Evolutionary conservation across 805 yeast species (phyloP), one percentile per base, ranked within the genome.

Genomic region (Priceomyces castillae): DNA sequence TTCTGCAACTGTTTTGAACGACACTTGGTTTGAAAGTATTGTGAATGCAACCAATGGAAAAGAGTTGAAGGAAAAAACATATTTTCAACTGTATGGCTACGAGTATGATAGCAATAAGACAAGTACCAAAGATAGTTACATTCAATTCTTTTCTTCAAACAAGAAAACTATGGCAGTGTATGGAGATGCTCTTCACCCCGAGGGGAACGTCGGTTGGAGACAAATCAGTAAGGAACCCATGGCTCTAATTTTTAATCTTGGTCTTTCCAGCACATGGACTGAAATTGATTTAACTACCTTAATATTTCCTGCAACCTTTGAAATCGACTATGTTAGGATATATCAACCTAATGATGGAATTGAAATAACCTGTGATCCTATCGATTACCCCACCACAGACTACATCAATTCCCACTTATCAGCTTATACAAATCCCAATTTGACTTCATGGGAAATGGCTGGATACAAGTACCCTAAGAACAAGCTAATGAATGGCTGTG

Each of bases 201-300:
- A 86, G 62, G 98, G 99, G 52, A 92, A 92, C 62, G 69, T 92
- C 51, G 94, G 80, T 33, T 81, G 85, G 84, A 81, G 98, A 64
- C 66, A 78, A 50, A 77, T 92, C 22, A 74, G 94, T 17, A 84
- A 85, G 61, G 99, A 92, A 60, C 98, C 98, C 50, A 90, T 92
- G 97, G 77, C 95, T 2, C 76, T 92, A 47, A 67, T 92, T 51
- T 58, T 92, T 73, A 92, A 92, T 63, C 67, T 92, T 67, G 99
- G 96, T 73, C 69, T 92, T 41, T 90, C 97, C 12, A 85, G 83
- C 56, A 85, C 81, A 47, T 92, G 98, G 98, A 87, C 94, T 6
- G 88, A 86, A 63, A 92, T 92, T 48, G 92, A 90, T 67, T 92
- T 97, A 97, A 80, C 81, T 35, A 71, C 81, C 3, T 70, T 90